phyloP scores from a whole-genome alignment of 208 protist genomes.

The Kentomonas sorsogonicus region DNA sequence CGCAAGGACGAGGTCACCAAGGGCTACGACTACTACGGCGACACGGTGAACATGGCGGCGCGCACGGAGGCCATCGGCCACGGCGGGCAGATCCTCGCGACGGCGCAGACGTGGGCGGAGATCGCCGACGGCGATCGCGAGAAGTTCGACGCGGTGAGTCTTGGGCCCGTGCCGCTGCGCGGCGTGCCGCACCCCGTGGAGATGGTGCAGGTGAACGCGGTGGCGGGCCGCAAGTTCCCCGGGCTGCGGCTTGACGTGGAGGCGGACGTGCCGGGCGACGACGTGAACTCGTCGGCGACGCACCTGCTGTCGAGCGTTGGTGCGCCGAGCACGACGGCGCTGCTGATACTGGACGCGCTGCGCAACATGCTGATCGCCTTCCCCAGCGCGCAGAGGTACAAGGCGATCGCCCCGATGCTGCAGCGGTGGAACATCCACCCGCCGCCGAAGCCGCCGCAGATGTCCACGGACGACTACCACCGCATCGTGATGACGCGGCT shows the following conservation, averaged over 20 bases:
- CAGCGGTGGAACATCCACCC: too few relatives aligned
- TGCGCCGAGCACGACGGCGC: conserved; percentile 1
- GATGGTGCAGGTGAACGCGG: conserved; percentile 13
- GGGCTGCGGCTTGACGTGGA: not conserved
- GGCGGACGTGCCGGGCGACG: conserved; percentile 8
- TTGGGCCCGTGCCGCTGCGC: conserved; percentile 14
- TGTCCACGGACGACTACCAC: too few relatives aligned
- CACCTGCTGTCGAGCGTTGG: not conserved
- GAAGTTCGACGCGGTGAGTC: conserved; percentile 6
- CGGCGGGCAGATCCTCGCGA: conserved; percentile 44
- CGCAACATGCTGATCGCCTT: conserved; percentile 19
- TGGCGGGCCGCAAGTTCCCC: conserved; percentile 5
- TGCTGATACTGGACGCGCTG: conserved; percentile 3
- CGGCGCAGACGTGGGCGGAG: not conserved
- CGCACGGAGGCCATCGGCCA: conserved; percentile 43
- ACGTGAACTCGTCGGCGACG: too few relatives aligned
- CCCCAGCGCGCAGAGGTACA: not conserved
- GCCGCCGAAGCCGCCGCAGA: too few relatives aligned
- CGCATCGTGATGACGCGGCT: too few relatives aligned
- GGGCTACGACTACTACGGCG: conserved; percentile 74
- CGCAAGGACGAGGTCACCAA: conserved; percentile 21
- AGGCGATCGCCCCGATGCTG: too few relatives aligned
- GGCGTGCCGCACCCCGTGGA: conserved; percentile 13
- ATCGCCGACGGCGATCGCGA: conserved; percentile 4
- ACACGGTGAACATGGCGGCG: conserved; percentile 56